Conservation (phyloP, 768 basidiomycete genomes). For the Chalciporus sphaerocephalus region DNA sequence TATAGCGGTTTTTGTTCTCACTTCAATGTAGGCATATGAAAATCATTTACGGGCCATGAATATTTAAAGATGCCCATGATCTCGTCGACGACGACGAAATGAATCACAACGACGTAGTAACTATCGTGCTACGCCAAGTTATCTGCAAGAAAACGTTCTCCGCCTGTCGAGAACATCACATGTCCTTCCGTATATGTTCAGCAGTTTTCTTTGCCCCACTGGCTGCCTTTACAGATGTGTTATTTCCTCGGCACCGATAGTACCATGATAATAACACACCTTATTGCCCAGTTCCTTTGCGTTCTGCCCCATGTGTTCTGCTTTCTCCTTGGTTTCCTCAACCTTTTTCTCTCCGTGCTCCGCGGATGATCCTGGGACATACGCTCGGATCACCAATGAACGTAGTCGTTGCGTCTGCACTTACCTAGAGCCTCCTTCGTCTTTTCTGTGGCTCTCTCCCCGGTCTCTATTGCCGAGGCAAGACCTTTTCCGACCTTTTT, state of each 20-base stretch:
- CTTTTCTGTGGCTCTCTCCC: conserved; percentile 36
- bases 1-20: no score
- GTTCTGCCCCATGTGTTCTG: conserved; percentile 8
- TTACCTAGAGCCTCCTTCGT: conserved; percentile 37
- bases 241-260: background rate
- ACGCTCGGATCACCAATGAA: background rate
- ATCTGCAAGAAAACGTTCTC: no score
- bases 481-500: conserved; percentile 36
- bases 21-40: no score
- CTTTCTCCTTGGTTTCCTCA: conserved; percentile 1
- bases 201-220: conserved; percentile 16
- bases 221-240: conserved; percentile 6
- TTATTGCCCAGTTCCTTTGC: conserved; percentile 12
- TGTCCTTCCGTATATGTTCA: conserved; percentile 14
- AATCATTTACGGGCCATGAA: no score
- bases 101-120: no score
- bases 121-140: background rate
- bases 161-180: background rate
- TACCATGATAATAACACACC: background rate
- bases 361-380: background rate
- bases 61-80: no score
- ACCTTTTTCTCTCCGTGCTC: conserved; percentile 3
- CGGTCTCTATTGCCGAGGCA: conserved; percentile 41
- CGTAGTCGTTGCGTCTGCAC: background rate
- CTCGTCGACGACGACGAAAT: background rate